phyloP scores from a whole-genome alignment of 2,329 filamentous ascomycete genomes.

The Hypoxylon sp. region DNA sequence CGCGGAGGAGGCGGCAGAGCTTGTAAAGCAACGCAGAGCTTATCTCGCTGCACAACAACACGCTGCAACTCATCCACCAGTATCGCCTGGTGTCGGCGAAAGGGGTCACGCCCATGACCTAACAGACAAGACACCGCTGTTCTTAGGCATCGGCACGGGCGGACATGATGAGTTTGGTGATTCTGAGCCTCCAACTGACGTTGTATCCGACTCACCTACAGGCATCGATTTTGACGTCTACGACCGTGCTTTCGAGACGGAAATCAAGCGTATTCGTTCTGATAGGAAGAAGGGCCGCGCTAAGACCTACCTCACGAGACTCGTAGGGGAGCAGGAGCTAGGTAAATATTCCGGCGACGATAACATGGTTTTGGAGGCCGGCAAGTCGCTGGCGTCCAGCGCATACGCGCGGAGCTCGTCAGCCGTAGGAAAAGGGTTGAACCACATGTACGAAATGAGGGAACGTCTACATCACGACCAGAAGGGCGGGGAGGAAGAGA shows the following conservation, averaged over 20 bases:
- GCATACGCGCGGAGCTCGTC: constrained; percentile 34
- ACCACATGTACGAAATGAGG: constrained; percentile 31
- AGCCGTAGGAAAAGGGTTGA: constrained; percentile 32
- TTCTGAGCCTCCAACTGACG: constrained; percentile 46
- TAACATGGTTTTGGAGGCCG: constrained; percentile 55
- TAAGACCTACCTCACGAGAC: constrained; percentile 63
- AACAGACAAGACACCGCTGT: constrained; percentile 71
- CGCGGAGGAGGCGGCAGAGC: constrained; percentile 63
- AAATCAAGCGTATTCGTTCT: constrained; percentile 70
- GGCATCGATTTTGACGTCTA: constrained; percentile 90
- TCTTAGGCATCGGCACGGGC: constrained; percentile 82
- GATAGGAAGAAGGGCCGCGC: constrained; percentile 55
- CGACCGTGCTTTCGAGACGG: constrained; percentile 86
- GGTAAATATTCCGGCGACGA: constrained; percentile 57
- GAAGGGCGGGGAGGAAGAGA: constrained; percentile 14
- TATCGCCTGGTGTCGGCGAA: constrained; percentile 56
- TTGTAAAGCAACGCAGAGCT: constrained; percentile 62
- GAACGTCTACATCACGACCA: constrained; percentile 18
- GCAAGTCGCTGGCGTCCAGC: constrained; percentile 42
- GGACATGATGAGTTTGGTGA: constrained; percentile 60
- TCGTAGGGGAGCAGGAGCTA: constrained; percentile 61
- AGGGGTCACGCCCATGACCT: constrained; percentile 75
- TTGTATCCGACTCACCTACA: constrained; percentile 87
- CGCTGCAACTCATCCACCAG: constrained; percentile 48
- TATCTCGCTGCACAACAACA: constrained; percentile 54